phyloP scores from a whole-genome alignment of 192 early-diverging fungal genomes.

The Endogone sp. region DNA sequence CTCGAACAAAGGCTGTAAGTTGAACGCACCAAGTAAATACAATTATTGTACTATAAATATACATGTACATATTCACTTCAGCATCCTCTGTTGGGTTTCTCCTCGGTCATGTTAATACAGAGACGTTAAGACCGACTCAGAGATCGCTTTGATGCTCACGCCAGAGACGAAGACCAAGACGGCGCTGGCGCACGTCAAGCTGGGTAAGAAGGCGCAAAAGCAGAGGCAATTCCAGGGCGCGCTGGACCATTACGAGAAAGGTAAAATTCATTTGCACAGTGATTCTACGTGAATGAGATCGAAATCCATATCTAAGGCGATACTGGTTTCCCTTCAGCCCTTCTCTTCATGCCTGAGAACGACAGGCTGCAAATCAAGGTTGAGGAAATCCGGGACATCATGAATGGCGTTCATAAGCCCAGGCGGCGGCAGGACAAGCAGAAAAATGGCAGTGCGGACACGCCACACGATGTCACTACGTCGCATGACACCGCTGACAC shows the following conservation, averaged over 20 bases:
- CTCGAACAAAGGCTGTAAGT: conserved; percentile 19
- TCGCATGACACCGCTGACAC: neutral
- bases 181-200: conserved; percentile 43
- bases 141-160: conserved; percentile 30
- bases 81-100: too few species aligned
- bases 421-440: neutral
- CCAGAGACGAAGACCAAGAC: conserved; percentile 55
- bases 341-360: conserved; percentile 39
- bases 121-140: conserved; percentile 2
- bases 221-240: conserved; percentile 39
- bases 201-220: conserved; percentile 45
- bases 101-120: too few species aligned
- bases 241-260: conserved; percentile 40
- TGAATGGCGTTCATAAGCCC: conserved; percentile 23
- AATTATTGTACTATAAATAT: conserved; percentile 39
- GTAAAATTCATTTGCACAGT: neutral
- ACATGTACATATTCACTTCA: too few species aligned
- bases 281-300: too few species aligned
- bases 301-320: too few species aligned
- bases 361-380: conserved; percentile 41
- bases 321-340: conserved; percentile 18
- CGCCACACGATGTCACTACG: neutral
- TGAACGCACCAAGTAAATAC: conserved; percentile 36
- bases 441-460: neutral
- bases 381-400: conserved; percentile 25